Base-by-base conservation (phyloP, 176 grass and related monocot species). In the Aegilops longissima region DNA sequence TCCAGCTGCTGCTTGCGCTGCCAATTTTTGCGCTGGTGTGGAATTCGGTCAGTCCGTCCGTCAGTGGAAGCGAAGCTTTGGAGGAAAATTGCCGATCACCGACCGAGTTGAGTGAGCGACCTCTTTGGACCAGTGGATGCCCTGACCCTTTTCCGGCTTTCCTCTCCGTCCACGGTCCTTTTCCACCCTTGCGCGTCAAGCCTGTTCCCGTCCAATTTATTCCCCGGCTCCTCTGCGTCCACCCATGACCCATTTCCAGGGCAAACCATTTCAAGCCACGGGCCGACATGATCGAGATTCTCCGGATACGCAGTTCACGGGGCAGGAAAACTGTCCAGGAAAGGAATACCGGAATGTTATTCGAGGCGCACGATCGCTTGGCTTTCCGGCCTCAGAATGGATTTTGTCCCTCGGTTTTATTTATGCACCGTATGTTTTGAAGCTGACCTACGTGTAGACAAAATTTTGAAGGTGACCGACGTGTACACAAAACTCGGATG, bases 121-220 rank as follows among this genome's bases (percentile, higher is more conserved):
- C 80, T 62, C 40, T 72, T 34, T 80, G 85, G 81, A 81, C 76
- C 85, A 80, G 85, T 12, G 9, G 80, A 91, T 84, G 81, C 68
- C 16, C 38, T 39, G 38, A 34, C 33, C 51, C 78, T 72, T 84
- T 9, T 71, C 36, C 20, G 14, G 56, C 25, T 59, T 36, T 18
- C 6, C 24, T 51, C 29, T 66, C 18, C 56, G 7, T 59, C 56
- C 20, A 33, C 1, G n/a, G 82, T 54, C 34, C 39, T 80, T 70
- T 82, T 42, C 9, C 36, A 61, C 16, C 25, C 66, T 79, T 87
- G 52, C 8, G 33, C 34, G 13, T 73, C n/a, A 80, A 84, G 76
- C 67, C 3, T 87, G 17, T 51, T 39, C 29, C 49, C 27, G 12
- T 76, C 77, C n/a, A 54, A 79, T 54, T 81, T 70, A 77, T 91